phyloP scores from a whole-genome alignment of 2,329 filamentous ascomycete species.

The Ophiostoma sp. region DNA sequence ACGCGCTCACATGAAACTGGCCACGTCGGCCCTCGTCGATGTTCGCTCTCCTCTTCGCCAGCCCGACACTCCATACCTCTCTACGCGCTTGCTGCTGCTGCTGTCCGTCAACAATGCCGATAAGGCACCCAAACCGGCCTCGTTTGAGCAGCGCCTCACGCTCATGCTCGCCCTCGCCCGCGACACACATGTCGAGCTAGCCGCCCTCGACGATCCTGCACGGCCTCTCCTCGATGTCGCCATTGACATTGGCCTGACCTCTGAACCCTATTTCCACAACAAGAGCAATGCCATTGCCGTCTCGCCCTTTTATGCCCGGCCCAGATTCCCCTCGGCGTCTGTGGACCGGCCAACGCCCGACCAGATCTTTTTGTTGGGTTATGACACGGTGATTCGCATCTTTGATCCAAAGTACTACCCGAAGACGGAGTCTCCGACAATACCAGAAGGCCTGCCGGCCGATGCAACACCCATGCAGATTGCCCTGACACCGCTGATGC shows the following conservation, averaged over 20 bases:
- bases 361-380: slow-evolving; percentile 72
- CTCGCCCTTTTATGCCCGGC: slow-evolving; percentile 44
- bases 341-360: slow-evolving; percentile 35
- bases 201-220: background rate
- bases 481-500: slow-evolving; percentile 64
- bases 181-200: slow-evolving; percentile 47
- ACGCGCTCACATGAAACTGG: slow-evolving; percentile 60
- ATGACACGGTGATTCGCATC: slow-evolving; percentile 73
- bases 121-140: slow-evolving; percentile 65
- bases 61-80: slow-evolving; percentile 14
- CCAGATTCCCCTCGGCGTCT: background rate
- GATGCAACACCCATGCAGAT: slow-evolving; percentile 47
- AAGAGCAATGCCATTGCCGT: slow-evolving; percentile 63
- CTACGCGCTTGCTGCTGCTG: slow-evolving; percentile 55
- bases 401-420: slow-evolving; percentile 71
- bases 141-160: slow-evolving; percentile 65
- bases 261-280: slow-evolving; percentile 70
- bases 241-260: slow-evolving; percentile 70
- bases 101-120: slow-evolving; percentile 66
- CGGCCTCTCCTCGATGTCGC: slow-evolving; percentile 31
- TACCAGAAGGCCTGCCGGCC: background rate
- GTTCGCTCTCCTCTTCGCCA: slow-evolving; percentile 9
- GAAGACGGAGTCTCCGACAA: slow-evolving; percentile 17
- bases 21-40: slow-evolving; percentile 46
- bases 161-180: slow-evolving; percentile 71